Evolutionary conservation across 2,329 filamentous ascomycete species (phyloP), one percentile per base, ranked within the genome.

Genomic region (Nannizziopsis arthrosporioides): DNA sequence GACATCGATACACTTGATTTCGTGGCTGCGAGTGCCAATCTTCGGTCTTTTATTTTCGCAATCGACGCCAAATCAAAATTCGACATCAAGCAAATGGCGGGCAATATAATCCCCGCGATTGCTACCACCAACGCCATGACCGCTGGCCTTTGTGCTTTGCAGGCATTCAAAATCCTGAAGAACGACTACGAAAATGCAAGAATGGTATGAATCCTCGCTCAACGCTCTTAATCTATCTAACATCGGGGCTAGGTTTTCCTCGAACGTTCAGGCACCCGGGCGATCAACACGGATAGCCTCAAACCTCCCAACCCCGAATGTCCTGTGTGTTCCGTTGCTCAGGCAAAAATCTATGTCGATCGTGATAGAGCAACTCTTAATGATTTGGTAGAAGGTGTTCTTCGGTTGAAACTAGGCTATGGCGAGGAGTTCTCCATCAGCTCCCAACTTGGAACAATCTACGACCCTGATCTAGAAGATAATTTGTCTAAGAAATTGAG

Each of bases 101-200:
- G 92, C 47, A 98, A 98, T 63, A 98, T 98, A 59, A 98, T 98
- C 52, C 92, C 92, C 1, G 92, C 92, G 1, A 98, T 98, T 61
- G 92, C 92, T 4, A 98, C 92, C 0, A 96, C 92, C 0, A 98
- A 98, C 64, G 92, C 92, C 12, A 94, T 96, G 64, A 90, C 92
- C 1, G 92, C 92, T 12, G 84, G 87, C 10, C 75, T 98, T 8
- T 96, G 89, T 61, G 88, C 96, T 5, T 70, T 98, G 19, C 84
- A 96, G 64, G 82, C 89, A 0, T 92, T 93, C 73, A 96, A 95
- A 65, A 82, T 96, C 18, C 70, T 98, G 50, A 82, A 75, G 59
- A 77, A 80, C 15, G 78, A 89, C 42, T 82, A 82, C 51, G 68
- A 73, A 31, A 77, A 80, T 56, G 81, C 82, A 0, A 89, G 83